These are phyloP conservation scores for Ogataea glucozyma DNA, from an alignment of 805 yeast species.

Conservation along the genomic window DNA sequence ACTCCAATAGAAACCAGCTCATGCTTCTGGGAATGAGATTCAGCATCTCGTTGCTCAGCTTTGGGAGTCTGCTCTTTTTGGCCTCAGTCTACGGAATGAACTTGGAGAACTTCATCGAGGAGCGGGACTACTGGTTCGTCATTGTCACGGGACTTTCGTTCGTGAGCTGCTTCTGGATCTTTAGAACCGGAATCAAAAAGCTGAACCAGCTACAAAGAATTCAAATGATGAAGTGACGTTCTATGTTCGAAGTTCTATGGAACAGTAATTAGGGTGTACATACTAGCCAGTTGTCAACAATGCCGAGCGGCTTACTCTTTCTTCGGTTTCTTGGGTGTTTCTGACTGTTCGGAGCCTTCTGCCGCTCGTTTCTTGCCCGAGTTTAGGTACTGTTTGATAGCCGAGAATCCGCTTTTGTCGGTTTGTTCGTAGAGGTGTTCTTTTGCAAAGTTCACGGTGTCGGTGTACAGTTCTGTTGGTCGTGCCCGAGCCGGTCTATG, in stretches of 20 bases:
- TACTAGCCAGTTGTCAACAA: background rate
- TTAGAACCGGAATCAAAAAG: constrained; percentile 54
- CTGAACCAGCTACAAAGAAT: constrained; percentile 69
- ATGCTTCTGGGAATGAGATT: constrained; percentile 85
- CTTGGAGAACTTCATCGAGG: constrained; percentile 88
- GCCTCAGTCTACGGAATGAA: constrained; percentile 97
- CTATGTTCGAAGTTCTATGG: background rate
- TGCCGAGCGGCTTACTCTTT: constrained; percentile 2
- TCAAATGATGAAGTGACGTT: constrained; percentile 35
- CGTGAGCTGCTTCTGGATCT: constrained; percentile 42
- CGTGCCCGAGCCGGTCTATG: background rate
- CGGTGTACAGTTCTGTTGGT: background rate
- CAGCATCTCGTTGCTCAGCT: constrained; percentile 77
- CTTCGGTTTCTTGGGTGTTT: constrained; percentile 12
- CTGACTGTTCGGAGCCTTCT: constrained; percentile 5
- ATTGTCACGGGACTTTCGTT: constrained; percentile 50
- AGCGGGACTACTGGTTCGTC: constrained; percentile 66
- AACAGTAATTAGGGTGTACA: background rate
- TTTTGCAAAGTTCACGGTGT: constrained; percentile 6
- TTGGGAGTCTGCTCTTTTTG: constrained; percentile 76
- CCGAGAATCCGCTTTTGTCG: constrained; percentile 20
- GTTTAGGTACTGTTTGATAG: constrained; percentile 19
- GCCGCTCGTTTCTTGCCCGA: constrained; percentile 18
- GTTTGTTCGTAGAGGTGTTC: constrained; percentile 17
- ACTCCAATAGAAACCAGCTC: constrained; percentile 89